Evolutionary conservation across 306 rosid species (phyloP), one percentile per base, ranked within the genome.

Genomic region (Fragaria ananassa): DNA sequence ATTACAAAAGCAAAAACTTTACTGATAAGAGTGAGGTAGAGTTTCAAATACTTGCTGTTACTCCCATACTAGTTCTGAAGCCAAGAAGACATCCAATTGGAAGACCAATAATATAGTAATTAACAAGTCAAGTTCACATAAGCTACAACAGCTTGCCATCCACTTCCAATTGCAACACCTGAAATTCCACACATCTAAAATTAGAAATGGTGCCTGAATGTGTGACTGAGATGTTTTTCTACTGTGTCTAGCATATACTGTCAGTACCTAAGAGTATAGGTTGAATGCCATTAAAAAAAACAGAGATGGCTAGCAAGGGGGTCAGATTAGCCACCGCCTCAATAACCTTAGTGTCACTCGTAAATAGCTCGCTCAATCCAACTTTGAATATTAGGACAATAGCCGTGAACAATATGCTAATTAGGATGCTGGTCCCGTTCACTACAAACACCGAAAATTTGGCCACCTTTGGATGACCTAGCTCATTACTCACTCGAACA

Each of bases 161-260:
- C 92, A 74, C 90, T 89, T 75, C 93, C 96, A 87, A 91, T 84
- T 62, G 96, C 96, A 75, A 89, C 92, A 12, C 90, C 96, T 90
- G 74, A 72, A 68, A 79, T 9, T 25, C 60, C 70, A 50, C 34
- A 42, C 45, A 9, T 3, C 8, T 10, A 21, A 53, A 18, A 42
- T 64, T n/a, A 39, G 19, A 19, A 54, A n/a, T 67, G 29, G 60
- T 31, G 70, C 34, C 70, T 37, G 41, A 37, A 1, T 37, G 41
- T 1, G 1, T 54, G 49, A 37, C 14, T 35, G 31, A 8, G 15
- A 46, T 18, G 13, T 35, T 46, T 1, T 44, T 53, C 49, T 46
- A 6, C 5, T 47, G 21, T 45, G 18, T 70, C 8, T 50, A 18
- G 35, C 46, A 80, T 60, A 67, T 12, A 29, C 8, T 6, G 6